Conservation (phyloP, 2,329 filamentous ascomycete species). For the Cercospora sp. region DNA sequence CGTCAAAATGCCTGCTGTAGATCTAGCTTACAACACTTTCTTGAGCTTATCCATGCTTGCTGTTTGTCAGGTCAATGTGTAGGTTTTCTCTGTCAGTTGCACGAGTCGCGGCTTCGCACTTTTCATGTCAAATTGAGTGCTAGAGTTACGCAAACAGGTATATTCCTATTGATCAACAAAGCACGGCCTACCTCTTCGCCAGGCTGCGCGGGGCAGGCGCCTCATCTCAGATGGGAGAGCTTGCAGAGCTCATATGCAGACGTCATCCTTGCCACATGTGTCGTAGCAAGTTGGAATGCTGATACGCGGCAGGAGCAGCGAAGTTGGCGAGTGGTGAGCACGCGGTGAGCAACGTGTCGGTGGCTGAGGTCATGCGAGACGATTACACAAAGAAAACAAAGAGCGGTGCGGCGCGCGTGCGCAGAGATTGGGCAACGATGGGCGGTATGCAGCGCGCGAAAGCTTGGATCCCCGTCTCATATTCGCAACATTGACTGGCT, state of each 20-base stretch:
- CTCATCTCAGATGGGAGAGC: background rate
- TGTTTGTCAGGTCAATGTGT: background rate
- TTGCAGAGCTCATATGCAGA: slow-evolving; percentile 10
- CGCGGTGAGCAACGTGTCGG: slow-evolving; percentile 13
- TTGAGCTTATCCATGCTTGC: slow-evolving; percentile 48
- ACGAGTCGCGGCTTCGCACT: background rate
- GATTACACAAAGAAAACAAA: background rate
- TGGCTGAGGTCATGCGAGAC: slow-evolving; percentile 16
- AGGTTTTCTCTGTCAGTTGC: background rate
- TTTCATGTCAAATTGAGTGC: background rate
- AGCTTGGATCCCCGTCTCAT: too few species aligned
- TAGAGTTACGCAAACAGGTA: slow-evolving; percentile 3
- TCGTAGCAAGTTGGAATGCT: background rate
- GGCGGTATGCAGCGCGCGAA: too few species aligned
- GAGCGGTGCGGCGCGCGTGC: background rate
- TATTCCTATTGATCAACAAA: slow-evolving; percentile 10
- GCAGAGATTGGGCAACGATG: too few species aligned
- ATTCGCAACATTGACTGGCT: too few species aligned
- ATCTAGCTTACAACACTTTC: slow-evolving; percentile 43
- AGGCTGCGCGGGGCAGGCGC: slow-evolving; percentile 7
- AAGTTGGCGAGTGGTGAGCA: slow-evolving; percentile 5
- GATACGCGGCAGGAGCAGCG: background rate
- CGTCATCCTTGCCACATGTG: slow-evolving; percentile 4
- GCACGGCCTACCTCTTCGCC: slow-evolving; percentile 6
- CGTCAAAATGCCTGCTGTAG: background rate